Conservation (phyloP, 192 early-diverging fungal genomes). For the Pecoramyces ruminantium region DNA sequence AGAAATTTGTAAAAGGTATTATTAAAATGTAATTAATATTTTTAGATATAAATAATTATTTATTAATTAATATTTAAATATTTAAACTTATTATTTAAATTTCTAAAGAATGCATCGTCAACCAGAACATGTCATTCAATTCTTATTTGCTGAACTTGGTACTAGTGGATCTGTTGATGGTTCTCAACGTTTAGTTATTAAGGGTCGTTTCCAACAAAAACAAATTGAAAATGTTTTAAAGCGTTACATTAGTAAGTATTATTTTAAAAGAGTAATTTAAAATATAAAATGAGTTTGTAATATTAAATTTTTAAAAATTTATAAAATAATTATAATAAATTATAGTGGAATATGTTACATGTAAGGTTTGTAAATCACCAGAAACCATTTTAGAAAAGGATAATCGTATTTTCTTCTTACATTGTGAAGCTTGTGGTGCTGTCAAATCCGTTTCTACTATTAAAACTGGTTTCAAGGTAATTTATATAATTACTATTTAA, state of each 20-base stretch:
- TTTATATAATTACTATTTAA: no score
- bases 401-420: slow-evolving; percentile 86
- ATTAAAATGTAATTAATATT: no score
- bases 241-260: slow-evolving; percentile 67
- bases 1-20: slow-evolving; percentile 74
- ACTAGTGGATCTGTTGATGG: slow-evolving; percentile 92
- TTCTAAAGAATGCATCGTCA: slow-evolving; percentile 79
- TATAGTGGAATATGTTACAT: slow-evolving; percentile 87
- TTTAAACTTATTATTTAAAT: no score
- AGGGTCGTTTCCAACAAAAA: slow-evolving; percentile 96
- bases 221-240: slow-evolving; percentile 97
- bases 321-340: neutral
- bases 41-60: no score
- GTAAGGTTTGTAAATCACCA: slow-evolving; percentile 95
- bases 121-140: slow-evolving; percentile 94
- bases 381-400: slow-evolving; percentile 92
- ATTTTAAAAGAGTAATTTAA: no score
- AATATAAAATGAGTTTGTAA: slow-evolving; percentile 1
- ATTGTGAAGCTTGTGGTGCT: slow-evolving; percentile 93
- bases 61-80: no score
- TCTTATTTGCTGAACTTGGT: slow-evolving; percentile 95
- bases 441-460: slow-evolving; percentile 88
- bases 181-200: slow-evolving; percentile 77
- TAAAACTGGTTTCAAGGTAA: slow-evolving; percentile 85
- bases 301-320: slow-evolving; percentile 2